A percentile compares a stretch with the other conserved stretches of the same genome.
Conservation (phyloP, 805 yeast species). For the Zygoascus ofunaensis region DNA sequence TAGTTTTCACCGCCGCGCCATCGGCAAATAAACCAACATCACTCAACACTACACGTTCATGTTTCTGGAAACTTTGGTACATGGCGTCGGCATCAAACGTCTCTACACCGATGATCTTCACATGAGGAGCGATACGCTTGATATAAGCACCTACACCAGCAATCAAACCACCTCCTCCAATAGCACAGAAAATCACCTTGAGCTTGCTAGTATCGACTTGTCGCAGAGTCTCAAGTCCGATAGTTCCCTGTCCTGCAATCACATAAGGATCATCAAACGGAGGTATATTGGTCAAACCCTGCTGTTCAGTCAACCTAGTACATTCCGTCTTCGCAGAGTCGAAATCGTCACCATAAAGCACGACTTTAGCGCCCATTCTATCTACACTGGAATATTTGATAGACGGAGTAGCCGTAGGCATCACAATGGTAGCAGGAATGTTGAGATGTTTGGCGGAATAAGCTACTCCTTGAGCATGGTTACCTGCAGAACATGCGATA, state of each 20-base stretch:
- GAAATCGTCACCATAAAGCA: conserved; percentile 85
- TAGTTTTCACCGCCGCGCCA: conserved; percentile 88
- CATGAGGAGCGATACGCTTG: conserved; percentile 96
- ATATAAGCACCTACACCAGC: conserved; percentile 87
- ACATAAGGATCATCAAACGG: conserved; percentile 98
- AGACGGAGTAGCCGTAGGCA: conserved; percentile 96
- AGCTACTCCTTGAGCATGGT: conserved; percentile 99
- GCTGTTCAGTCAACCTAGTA: conserved; percentile 52
- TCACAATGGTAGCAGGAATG: conserved; percentile 92
- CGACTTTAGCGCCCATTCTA: conserved; percentile 89
- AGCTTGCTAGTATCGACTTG: conserved; percentile 72
- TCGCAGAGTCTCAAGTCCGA: conserved; percentile 85
- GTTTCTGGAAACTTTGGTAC: conserved; percentile 53
- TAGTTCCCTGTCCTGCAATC: conserved; percentile 98
- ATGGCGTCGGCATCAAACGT: conserved; percentile 94
- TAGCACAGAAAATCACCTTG: conserved; percentile 81
- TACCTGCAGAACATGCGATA: conserved; percentile 97
- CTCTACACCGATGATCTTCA: conserved; percentile 91
- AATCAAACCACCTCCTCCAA: conserved; percentile 96
- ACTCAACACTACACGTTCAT: conserved; percentile 46
- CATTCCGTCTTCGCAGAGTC: conserved; percentile 94
- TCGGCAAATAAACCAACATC: conserved; percentile 97
- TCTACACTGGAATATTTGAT: conserved; percentile 89
- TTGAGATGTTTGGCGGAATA: conserved; percentile 75
- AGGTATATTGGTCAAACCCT: conserved; percentile 84